Base-by-base conservation (phyloP, 305 asterid genomes). In the Solanum hybrid region DNA sequence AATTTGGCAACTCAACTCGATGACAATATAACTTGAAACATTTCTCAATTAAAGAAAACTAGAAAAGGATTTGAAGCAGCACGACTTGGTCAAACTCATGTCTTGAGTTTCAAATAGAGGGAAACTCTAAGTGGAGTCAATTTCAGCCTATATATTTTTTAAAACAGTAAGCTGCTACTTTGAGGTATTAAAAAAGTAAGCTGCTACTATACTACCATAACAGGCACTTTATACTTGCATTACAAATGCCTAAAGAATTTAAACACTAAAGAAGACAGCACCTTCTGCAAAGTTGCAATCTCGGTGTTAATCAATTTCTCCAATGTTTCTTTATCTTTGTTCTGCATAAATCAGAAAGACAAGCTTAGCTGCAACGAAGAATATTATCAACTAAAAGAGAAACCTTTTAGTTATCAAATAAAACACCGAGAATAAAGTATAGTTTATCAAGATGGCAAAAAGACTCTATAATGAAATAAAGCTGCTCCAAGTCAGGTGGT, bases 291-390 rank as follows among this genome's bases (percentile, higher is more conserved):
- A 79, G 91, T 89, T 90, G 90, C 90, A 73, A 88, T 78, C 42
- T 88, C 91, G 81, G 90, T 94, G 78, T 73, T 81, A 26, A 93
- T 51, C 89, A 93, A 89, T 90, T 94, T 92, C 93, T 90, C 93
- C 85, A 97, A 78, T 60, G 94, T 91, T 64, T 95, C 96, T 91
- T 95, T 97, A 90, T 97, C 99, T 89, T 89, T 79, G 79, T 89
- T 92, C 99, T 97, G 97, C 94, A 94, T 60, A 92, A 45, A 91
- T 85, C 19, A 88, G 51, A 35, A 6, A 87, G 79, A 81, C 24
- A 75, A 82, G 19, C 87, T 56, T 85, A 85, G 76, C 87, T 10
- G 1, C 40, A 19, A 31, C 42, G 0, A 82, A 5, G 38, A 27
- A 29, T 82, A 9, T 11, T 45, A 82, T 82, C 37, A 81, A 7